Evolutionary conservation across 805 yeast species (phyloP).

Genomic region (Cyberlindnera mrakii): DNA sequence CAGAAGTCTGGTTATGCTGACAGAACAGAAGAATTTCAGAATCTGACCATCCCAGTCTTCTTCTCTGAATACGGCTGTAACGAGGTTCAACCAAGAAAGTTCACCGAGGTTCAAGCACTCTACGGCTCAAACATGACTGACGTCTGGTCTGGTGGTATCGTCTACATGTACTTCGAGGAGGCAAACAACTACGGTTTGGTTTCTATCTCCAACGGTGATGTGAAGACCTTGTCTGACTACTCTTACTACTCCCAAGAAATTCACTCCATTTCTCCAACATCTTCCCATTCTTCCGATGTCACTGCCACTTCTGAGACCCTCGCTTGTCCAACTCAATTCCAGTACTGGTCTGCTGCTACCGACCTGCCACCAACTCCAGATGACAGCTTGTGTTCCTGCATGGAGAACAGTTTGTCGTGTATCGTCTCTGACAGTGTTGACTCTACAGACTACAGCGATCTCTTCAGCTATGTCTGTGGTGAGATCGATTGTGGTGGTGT

Average conservation of each 20-base stretch:
- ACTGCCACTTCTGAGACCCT: conserved; percentile 39
- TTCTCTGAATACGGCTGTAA: conserved; percentile 85
- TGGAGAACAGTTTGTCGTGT: conserved; percentile 50
- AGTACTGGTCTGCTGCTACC: conserved; percentile 63
- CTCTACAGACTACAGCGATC: conserved; percentile 49
- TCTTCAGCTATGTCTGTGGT: conserved; percentile 56
- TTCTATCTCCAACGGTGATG: conserved; percentile 35
- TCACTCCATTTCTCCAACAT: conserved; percentile 46
- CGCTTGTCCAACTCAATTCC: conserved; percentile 54
- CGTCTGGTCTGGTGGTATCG: conserved; percentile 89
- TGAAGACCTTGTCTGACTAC: conserved; percentile 59
- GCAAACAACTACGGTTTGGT: conserved; percentile 72
- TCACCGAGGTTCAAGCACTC: conserved; percentile 64
- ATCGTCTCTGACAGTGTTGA: conserved; percentile 51
- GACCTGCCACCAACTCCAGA: conserved; percentile 77
- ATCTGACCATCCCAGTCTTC: conserved; percentile 66
- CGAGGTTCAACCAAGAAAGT: conserved; percentile 59
- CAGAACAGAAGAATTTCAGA: conserved; percentile 57
- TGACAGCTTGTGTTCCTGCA: conserved; percentile 56
- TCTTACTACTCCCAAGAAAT: conserved; percentile 57
- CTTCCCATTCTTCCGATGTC: conserved; percentile 34
- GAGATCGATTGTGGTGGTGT: conserved; percentile 55
- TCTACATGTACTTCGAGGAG: conserved; percentile 80
- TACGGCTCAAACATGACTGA: conserved; percentile 67
- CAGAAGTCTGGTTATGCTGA: conserved; percentile 55